These are phyloP conservation scores for Botrytis paeoniae DNA, from an alignment of 2,329 filamentous ascomycete genomes.

Conservation along the genomic window DNA sequence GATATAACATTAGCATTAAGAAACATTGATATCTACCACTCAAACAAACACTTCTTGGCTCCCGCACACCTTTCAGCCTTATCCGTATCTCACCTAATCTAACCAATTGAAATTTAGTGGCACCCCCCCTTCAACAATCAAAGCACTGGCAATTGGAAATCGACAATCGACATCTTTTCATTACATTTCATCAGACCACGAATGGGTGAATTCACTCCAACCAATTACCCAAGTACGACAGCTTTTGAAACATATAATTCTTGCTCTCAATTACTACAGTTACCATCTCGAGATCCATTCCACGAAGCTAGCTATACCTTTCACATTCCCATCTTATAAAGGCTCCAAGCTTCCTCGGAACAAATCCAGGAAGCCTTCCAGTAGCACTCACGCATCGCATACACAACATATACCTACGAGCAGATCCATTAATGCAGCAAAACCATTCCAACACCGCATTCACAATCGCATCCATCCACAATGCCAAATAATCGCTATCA, in stretches of 20 bases:
- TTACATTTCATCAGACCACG: constrained; percentile 3
- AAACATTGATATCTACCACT: background rate
- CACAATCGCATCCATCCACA: background rate
- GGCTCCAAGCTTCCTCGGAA: background rate
- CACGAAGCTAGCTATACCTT: background rate
- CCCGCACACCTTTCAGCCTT: constrained; percentile 3
- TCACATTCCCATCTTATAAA: background rate
- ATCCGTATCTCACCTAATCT: background rate
- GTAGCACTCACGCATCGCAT: background rate
- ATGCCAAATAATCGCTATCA: constrained; percentile 17
- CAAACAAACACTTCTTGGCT: background rate
- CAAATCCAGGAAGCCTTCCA: background rate
- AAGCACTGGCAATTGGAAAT: background rate
- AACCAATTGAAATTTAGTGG: background rate
- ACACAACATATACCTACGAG: background rate
- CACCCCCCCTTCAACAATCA: background rate
- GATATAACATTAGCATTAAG: too few species aligned
- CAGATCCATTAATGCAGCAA: constrained; percentile 6
- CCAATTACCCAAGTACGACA: background rate
- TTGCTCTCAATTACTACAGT: background rate
- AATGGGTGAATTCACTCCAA: background rate
- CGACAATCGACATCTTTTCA: background rate
- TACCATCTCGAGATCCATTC: background rate
- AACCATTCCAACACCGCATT: background rate
- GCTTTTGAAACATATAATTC: background rate